These are phyloP conservation scores for Daedalea quercina DNA, from an alignment of 768 basidiomycete genomes.

Conservation along the genomic window DNA sequence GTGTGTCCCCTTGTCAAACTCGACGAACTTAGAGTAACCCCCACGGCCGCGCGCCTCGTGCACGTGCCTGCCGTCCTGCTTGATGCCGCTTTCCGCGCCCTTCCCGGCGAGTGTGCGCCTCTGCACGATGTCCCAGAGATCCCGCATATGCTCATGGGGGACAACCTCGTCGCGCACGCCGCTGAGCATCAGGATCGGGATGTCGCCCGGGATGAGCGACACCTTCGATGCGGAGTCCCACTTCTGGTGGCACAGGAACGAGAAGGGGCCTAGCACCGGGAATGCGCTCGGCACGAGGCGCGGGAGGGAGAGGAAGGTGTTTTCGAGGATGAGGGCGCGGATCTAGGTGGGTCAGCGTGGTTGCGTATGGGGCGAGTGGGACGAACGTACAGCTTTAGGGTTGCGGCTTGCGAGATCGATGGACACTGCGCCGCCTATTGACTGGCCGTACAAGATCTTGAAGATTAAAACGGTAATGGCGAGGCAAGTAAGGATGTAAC, in stretches of 20 bases:
- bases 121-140: constrained; percentile 56
- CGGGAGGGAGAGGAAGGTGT: constrained; percentile 85
- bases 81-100: neutral
- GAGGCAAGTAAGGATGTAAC: neutral
- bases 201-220: constrained; percentile 49
- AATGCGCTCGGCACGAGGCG: constrained; percentile 76
- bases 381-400: constrained; percentile 46
- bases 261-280: constrained; percentile 63
- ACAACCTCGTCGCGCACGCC: constrained; percentile 71
- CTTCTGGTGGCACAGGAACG: constrained; percentile 80
- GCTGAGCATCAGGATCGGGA: constrained; percentile 78
- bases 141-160: constrained; percentile 69
- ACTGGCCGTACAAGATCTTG: constrained; percentile 76
- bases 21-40: constrained; percentile 14
- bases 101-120: constrained; percentile 11
- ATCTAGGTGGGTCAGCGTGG: constrained; percentile 39
- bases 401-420: constrained; percentile 84
- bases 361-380: neutral
- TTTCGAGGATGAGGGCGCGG: constrained; percentile 79
- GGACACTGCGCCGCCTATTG: constrained; percentile 89
- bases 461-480: too few species aligned
- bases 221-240: constrained; percentile 75
- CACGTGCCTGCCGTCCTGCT: constrained; percentile 11
- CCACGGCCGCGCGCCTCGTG: constrained; percentile 1
- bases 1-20: constrained; percentile 22